A percentile compares a stretch with the other conserved stretches of the same genome.
Conservation (phyloP, 2,329 filamentous ascomycete genomes). For the Tolypocladium endophyticum region DNA sequence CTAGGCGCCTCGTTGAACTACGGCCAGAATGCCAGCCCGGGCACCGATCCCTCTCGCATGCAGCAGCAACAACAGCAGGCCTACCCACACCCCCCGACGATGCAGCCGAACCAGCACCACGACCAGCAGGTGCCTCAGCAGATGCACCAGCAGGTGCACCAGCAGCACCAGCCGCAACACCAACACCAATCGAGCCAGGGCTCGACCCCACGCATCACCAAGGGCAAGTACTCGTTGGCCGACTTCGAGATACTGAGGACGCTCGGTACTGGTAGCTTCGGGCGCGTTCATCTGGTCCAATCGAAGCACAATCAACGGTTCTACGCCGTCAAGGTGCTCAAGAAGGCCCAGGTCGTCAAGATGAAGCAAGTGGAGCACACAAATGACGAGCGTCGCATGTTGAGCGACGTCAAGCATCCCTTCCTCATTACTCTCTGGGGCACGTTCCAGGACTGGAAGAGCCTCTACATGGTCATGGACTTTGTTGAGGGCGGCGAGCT, state of each 20-base stretch:
- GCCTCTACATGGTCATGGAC: constrained; percentile 99
- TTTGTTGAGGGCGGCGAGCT: constrained; percentile 98
- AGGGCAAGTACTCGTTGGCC: constrained; percentile 89
- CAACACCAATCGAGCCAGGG: constrained; percentile 21
- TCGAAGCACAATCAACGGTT: constrained; percentile 97
- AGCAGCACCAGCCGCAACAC: constrained; percentile 17
- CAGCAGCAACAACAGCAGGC: constrained; percentile 26
- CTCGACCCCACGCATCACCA: constrained; percentile 57
- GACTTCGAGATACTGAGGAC: constrained; percentile 90
- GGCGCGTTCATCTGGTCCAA: constrained; percentile 90
- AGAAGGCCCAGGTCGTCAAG: constrained; percentile 97
- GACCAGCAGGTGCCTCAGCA: constrained; percentile 13
- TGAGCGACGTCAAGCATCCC: constrained; percentile 93
- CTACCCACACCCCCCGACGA: constrained; percentile 11
- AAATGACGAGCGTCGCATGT: constrained; percentile 93
- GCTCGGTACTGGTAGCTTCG: constrained; percentile 92
- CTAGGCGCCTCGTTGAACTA: constrained; percentile 13
- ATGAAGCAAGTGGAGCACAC: constrained; percentile 99
- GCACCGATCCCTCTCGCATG: constrained; percentile 21
- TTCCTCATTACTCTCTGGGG: constrained; percentile 98
- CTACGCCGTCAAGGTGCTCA: constrained; percentile 97
- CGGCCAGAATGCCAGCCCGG: constrained; percentile 24
- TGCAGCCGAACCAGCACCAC: constrained; percentile 15
- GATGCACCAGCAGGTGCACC: constrained; percentile 14
- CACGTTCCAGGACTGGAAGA: constrained; percentile 90